Base-by-base conservation (phyloP, 306 rosid species). In the Vicia faba region DNA sequence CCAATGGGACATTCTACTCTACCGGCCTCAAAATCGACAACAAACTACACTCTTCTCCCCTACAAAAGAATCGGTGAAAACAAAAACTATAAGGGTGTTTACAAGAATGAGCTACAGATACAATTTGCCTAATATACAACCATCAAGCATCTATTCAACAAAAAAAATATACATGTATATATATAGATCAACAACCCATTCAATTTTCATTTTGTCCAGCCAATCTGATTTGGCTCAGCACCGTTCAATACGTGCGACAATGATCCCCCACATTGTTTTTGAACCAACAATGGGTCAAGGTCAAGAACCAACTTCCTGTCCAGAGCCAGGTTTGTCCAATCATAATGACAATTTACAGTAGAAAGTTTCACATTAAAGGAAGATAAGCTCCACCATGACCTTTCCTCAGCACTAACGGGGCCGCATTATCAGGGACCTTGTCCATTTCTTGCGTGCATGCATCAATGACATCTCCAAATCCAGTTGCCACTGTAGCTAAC, bases 321-420 rank as follows among this genome's bases (percentile, higher is more conserved):
- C 55, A 20, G 18, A 20, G 18, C 0, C 36, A 23, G 40, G 62
- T 44, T 56, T 35, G 41, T 50, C 66, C 23, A 58, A 49, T 25
- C 55, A 66, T 38, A 49, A 44, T 20, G 57, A 49, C 25, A 51
- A 49, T 10, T 60, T 11, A 50, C 20, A 53, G 50, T 49, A 68
- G 43, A 43, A 79, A 73, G 46, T 53, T 66, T 92, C 84, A 92
- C 98, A 92, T 92, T 3, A 92, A 75, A 31, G 98, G 98, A 53
- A 89, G 93, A 85, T 89, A 92, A 50, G 89, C 95, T 68, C 98
- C 98, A 5, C 98, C 98, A 31, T 92, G 98, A 44, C 98, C 98
- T 78, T 81, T 92, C 77, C 89, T 86, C 57, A 89, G 88, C 41
- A 92, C 89, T 60, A 89, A 89, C 4, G 96, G 98, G 4, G 93